Evolutionary conservation across 2,329 filamentous ascomycete genomes (phyloP), one percentile per base, ranked within the genome.

Genomic region (Epichloe aotearoae): DNA sequence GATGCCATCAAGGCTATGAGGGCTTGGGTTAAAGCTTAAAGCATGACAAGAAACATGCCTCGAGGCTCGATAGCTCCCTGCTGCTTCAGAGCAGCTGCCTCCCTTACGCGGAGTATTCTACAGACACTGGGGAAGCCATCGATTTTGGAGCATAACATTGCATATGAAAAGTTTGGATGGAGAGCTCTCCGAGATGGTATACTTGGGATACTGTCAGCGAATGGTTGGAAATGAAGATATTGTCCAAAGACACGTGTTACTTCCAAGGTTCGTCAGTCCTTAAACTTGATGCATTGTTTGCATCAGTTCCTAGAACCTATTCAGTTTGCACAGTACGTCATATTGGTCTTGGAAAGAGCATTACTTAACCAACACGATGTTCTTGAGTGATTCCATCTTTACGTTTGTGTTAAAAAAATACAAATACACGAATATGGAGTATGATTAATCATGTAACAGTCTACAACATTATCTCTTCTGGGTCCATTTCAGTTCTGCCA

Each of bases 1-100:
- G 75, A 88, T 61, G 77, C 77, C 2, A 73, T 83, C 39, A 74
- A 78, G 64, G 85, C 85, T 1, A 76, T 91, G 72, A 74, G 68
- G 52, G 79, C 80, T 0, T 88, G 62, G 54, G 55, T 70, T 19
- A 52, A 55, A 20, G 61, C 61, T 10, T 63, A 54, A 55, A 50
- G 17, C 8, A 7, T 5, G 23, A 15, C n/a, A 19, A 44, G 36
- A 34, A 19, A 23, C 26, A 34, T 12, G 14, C 19, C 33, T n/a
- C 15, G 20, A 17, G 34, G 20, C 19, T 39, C 14, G 34, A 36
- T 46, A 8, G 30, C 15, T 20, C 6, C 26, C 43, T 8, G 4
- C 30, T 36, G 10, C 33, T 41, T 19, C 15, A n/a, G 38, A 40
- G 17, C 37, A 17, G 4, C n/a, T 17, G 26, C 5, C 4, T 26